phyloP scores from a whole-genome alignment of 768 basidiomycete species.

The Boletellus ananiceps region DNA sequence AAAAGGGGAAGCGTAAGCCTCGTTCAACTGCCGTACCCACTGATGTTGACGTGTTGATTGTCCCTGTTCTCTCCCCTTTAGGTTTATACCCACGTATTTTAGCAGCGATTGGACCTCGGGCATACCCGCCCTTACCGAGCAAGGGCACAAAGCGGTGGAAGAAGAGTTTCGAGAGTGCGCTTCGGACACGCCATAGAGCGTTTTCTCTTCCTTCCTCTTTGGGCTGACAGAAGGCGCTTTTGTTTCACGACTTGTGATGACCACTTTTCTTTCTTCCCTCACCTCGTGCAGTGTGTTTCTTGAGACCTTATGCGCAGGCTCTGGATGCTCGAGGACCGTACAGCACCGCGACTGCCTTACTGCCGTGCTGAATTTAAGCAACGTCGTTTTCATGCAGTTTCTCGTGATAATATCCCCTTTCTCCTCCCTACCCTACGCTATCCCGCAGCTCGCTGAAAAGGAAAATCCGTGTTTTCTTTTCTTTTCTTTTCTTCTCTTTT shows the following conservation, averaged over 20 bases:
- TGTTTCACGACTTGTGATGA: constrained; percentile 13
- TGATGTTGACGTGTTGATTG: background rate
- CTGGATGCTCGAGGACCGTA: constrained; percentile 6
- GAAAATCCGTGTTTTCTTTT: constrained; percentile 7
- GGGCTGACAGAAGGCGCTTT: background rate
- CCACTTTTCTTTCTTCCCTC: background rate
- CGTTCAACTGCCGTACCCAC: constrained; percentile 18
- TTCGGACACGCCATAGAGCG: constrained; percentile 14
- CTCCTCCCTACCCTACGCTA: constrained; percentile 17
- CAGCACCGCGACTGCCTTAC: background rate
- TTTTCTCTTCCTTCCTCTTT: background rate
- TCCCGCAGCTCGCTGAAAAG: constrained; percentile 3
- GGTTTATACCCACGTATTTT: constrained; percentile 76
- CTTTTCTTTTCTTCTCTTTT: background rate
- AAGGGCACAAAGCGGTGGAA: constrained; percentile 67
- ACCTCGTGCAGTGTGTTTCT: constrained; percentile 4
- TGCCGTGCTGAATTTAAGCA: constrained; percentile 4
- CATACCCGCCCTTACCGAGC: constrained; percentile 60
- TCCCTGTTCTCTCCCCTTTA: constrained; percentile 27
- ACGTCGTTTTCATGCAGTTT: constrained; percentile 8
- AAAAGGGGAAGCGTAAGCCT: constrained; percentile 66
- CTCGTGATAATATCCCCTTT: constrained; percentile 21
- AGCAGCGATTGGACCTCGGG: constrained; percentile 65
- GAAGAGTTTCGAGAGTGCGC: constrained; percentile 49
- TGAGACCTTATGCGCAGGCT: constrained; percentile 3